Evolutionary conservation across 1,139 yeast genomes (phyloP).

Genomic region (Kodamaea fungicola): DNA sequence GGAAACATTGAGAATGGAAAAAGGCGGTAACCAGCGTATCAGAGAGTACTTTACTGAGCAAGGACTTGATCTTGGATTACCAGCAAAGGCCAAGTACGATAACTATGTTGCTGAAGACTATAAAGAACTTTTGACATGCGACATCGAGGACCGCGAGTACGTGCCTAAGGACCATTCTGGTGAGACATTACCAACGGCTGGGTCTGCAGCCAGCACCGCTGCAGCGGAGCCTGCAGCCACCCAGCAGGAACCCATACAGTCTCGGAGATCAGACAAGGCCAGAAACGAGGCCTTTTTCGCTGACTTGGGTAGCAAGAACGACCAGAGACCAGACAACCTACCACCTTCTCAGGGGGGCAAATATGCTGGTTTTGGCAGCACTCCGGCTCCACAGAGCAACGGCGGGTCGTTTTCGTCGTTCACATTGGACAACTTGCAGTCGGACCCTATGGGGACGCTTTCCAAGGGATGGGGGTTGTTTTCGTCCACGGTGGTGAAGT

Average conservation of each 20-base stretch:
- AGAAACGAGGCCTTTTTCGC: constrained; percentile 83
- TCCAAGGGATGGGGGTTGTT: constrained; percentile 93
- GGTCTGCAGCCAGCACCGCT: background rate
- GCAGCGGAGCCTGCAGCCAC: constrained; percentile 5
- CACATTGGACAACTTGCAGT: constrained; percentile 72
- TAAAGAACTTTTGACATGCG: constrained; percentile 73
- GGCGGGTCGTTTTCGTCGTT: constrained; percentile 52
- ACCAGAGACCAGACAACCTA: constrained; percentile 66
- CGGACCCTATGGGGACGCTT: constrained; percentile 85
- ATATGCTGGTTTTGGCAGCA: constrained; percentile 86
- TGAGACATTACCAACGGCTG: constrained; percentile 36
- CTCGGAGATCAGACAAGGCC: constrained; percentile 45
- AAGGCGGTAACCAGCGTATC: constrained; percentile 87
- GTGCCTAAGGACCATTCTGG: constrained; percentile 64
- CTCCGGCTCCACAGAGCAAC: constrained; percentile 47
- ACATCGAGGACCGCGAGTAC: constrained; percentile 71
- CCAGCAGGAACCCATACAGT: constrained; percentile 33
- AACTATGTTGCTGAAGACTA: constrained; percentile 94
- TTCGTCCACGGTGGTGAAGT: constrained; percentile 76
- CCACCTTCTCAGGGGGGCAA: constrained; percentile 96
- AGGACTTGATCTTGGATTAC: constrained; percentile 65
- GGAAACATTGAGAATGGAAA: constrained; percentile 85
- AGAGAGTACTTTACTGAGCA: constrained; percentile 62
- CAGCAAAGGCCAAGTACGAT: constrained; percentile 75
- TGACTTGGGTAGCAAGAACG: constrained; percentile 69